Percentiles rank a stretch among this genome's conserved stretches.
phyloP scores from a whole-genome alignment of 2,329 filamentous ascomycete species.

The Madurella fahalii region DNA sequence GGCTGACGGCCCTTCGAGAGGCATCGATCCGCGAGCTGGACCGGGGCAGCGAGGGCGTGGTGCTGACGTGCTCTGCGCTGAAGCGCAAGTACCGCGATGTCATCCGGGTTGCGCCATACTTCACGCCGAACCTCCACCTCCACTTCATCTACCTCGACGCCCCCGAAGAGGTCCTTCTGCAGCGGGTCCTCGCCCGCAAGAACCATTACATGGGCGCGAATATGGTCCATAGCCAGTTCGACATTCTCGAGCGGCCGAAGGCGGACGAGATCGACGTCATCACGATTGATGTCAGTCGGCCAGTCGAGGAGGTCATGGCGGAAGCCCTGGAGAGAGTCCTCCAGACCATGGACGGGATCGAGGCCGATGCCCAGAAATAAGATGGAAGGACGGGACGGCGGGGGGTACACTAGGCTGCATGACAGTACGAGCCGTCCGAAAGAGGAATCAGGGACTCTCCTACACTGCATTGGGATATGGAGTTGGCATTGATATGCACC shows the following conservation, averaged over 20 bases:
- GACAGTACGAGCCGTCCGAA: no score
- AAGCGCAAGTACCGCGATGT: slow-evolving; percentile 97
- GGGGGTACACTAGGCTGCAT: no score
- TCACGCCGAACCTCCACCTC: slow-evolving; percentile 66
- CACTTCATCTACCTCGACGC: slow-evolving; percentile 93
- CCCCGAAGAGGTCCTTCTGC: slow-evolving; percentile 67
- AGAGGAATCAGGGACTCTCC: no score
- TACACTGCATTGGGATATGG: neutral
- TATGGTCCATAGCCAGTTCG: slow-evolving; percentile 93
- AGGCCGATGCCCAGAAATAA: slow-evolving; percentile 5
- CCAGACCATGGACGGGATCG: slow-evolving; percentile 46
- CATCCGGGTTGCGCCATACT: slow-evolving; percentile 75
- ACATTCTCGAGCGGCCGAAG: slow-evolving; percentile 77
- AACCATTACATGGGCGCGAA: slow-evolving; percentile 93
- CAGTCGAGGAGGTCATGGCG: slow-evolving; percentile 55
- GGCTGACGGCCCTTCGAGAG: slow-evolving; percentile 76
- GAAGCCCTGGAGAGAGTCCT: slow-evolving; percentile 57
- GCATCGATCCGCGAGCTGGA: slow-evolving; percentile 56
- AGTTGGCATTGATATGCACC: neutral
- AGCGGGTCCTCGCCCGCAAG: slow-evolving; percentile 69
- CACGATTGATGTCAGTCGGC: slow-evolving; percentile 62
- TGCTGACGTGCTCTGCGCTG: slow-evolving; percentile 91
- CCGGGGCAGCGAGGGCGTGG: slow-evolving; percentile 65
- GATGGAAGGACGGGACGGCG: neutral
- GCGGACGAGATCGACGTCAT: slow-evolving; percentile 68